Evolutionary conservation across 1,284 basidiomycete species (phyloP), one percentile per base, ranked within the genome.

Genomic region (Phellinidium pouzarii): DNA sequence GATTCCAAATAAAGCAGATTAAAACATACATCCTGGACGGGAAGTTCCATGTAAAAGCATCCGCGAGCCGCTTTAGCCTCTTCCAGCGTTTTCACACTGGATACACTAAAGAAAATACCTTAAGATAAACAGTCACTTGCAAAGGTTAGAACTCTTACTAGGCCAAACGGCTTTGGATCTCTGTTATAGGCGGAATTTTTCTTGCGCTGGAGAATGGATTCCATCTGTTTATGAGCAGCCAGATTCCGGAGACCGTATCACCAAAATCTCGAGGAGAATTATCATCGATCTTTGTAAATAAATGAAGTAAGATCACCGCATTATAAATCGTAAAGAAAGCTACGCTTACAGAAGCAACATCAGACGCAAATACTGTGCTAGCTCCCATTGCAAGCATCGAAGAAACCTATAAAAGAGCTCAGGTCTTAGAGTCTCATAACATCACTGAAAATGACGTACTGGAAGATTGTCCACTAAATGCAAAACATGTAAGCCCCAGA

Each of bases 221-320:
- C 82, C 83, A 96, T 54, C 92, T 77, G 67, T 95, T 96, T 54
- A 99, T 67, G 53, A 98, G 74, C 14, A 99, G 79, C 91, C 93
- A 98, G 86, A 93, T 97, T 20, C 96, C 96, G 2, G 94, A 97
- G 0, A 99, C 78, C 0, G 91, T 87, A 63, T 99, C 96, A 4
- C 95, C 94, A 66, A 95, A 98, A 61, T 89, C 86, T 38, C 95
- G 79, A 0, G 94, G 92, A 1, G 90, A 92, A 56, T 95, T 98
- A 66, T 99, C 96, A 65, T 98, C 94, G 53, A 94, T 71, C 87
- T 84, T n/a, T n/a, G n/a, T n/a, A n/a, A n/a, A 56, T 27, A 36
- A 50, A 12, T 23, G 17, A n/a, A 2, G 37, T 54, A 27, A 4
- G 34, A 29, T 22, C 55, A 22, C 26, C 14, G 17, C 42, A 25